Evolutionary conservation across 225 moss, liverwort and hornwort genomes (phyloP).

Genomic region (Lunularia cruciata): DNA sequence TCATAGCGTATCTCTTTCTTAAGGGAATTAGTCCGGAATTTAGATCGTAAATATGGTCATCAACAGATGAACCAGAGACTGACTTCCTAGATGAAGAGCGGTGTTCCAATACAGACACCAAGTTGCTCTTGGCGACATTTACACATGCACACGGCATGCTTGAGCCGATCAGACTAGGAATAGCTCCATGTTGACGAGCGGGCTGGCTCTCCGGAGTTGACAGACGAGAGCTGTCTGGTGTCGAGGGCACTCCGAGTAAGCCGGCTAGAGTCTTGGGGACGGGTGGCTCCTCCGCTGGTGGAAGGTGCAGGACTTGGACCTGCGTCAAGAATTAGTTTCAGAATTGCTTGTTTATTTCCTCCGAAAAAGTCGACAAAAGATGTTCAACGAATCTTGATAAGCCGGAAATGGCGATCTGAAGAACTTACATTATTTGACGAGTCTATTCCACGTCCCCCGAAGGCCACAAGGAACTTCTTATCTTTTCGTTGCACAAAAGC

Average conservation of each 20-base stretch:
- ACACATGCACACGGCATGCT: conserved; percentile 79
- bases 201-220: conserved; percentile 30
- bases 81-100: conserved; percentile 47
- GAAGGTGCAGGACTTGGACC: conserved; percentile 50
- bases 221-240: conserved; percentile 35
- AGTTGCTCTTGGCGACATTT: conserved; percentile 63
- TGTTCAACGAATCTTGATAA: not conserved
- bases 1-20: conserved; percentile 69
- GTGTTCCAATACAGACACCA: conserved; percentile 58
- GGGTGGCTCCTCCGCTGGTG: conserved; percentile 25
- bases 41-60: conserved; percentile 39
- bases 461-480: conserved; percentile 75
- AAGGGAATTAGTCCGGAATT: conserved; percentile 61
- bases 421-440: conserved; percentile 51
- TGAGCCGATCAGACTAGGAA: conserved; percentile 49
- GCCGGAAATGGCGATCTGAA: too few relatives aligned
- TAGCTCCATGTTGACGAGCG: conserved; percentile 40
- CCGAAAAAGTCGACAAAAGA: not conserved
- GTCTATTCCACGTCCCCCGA: conserved; percentile 71
- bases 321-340: conserved; percentile 3
- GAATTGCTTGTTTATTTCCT: too few relatives aligned
- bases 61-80: conserved; percentile 48
- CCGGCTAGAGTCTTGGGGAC: conserved; percentile 39
- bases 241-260: conserved; percentile 35
- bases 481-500: conserved; percentile 82